Evolutionary conservation across 1,139 yeast genomes (phyloP).

Genomic region (Suhomyces kunorum): DNA sequence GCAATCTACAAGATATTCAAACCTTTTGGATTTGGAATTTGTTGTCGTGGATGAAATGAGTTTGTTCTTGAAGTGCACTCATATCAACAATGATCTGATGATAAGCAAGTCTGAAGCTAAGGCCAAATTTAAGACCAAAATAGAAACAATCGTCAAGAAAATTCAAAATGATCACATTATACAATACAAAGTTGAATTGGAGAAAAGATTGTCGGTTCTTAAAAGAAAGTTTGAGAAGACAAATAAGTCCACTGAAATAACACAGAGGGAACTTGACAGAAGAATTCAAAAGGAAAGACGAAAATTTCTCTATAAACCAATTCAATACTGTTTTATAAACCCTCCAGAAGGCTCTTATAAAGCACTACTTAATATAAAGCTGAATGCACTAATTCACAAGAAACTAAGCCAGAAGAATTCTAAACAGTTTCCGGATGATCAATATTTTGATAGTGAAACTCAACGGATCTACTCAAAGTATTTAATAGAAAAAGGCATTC

Average conservation of each 20-base stretch:
- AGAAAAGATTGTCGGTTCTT: slow-evolving; percentile 7
- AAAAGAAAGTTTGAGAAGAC: slow-evolving; percentile 6
- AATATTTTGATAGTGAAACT: not conserved
- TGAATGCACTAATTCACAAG: slow-evolving; percentile 8
- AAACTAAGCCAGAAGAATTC: not conserved
- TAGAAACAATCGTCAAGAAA: slow-evolving; percentile 17
- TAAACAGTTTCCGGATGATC: not conserved
- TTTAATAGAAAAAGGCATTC: slow-evolving; percentile 15
- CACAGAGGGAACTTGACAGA: slow-evolving; percentile 14
- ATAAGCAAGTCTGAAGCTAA: slow-evolving; percentile 13
- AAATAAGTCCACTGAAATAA: not conserved
- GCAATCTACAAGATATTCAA: slow-evolving; percentile 3
- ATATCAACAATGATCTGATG: slow-evolving; percentile 12
- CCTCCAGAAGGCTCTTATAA: slow-evolving; percentile 19
- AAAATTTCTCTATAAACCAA: slow-evolving; percentile 28
- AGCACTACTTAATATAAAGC: slow-evolving; percentile 14
- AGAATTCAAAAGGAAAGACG: slow-evolving; percentile 22
- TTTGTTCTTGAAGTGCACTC: slow-evolving; percentile 19
- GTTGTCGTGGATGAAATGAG: slow-evolving; percentile 31
- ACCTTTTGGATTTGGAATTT: slow-evolving; percentile 18
- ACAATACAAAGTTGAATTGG: slow-evolving; percentile 11
- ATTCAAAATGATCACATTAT: slow-evolving; percentile 20
- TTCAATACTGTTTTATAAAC: slow-evolving; percentile 31
- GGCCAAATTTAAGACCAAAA: slow-evolving; percentile 15
- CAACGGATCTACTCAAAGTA: slow-evolving; percentile 7